phyloP scores from a whole-genome alignment of 1,284 basidiomycete species.

The Boletus mariae region DNA sequence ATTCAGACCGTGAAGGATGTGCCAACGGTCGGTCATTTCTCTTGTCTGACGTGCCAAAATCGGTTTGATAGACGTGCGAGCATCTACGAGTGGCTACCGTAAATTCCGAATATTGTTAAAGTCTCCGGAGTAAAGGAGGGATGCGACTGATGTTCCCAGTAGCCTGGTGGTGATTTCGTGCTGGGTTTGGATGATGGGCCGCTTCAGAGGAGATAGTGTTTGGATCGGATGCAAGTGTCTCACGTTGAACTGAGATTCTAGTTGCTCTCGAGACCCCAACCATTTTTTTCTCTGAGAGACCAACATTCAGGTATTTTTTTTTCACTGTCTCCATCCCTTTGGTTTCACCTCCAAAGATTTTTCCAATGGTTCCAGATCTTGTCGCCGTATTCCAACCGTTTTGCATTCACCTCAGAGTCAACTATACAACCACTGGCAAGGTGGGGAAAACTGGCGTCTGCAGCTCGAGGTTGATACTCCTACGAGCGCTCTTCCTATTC shows the following conservation, averaged over 20 bases:
- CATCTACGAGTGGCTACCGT: not conserved
- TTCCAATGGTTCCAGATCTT: not conserved
- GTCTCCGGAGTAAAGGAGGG: not conserved
- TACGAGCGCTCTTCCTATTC: not conserved
- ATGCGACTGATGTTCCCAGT: not conserved
- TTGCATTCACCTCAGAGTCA: not conserved
- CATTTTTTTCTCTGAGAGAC: not conserved
- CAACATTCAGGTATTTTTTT: not conserved
- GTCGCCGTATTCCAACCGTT: not conserved
- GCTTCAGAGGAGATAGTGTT: not conserved
- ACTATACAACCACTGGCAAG: not conserved
- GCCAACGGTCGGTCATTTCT: slow-evolving; percentile 13
- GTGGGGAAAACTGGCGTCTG: not conserved
- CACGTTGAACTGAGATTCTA: not conserved
- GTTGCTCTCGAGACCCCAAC: too few relatives aligned
- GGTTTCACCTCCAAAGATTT: not conserved
- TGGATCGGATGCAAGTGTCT: not conserved
- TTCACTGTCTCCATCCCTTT: not conserved
- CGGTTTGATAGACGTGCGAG: not conserved
- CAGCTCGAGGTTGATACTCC: not conserved
- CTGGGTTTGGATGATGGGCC: not conserved
- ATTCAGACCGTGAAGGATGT: not conserved
- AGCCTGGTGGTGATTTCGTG: not conserved
- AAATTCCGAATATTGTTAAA: slow-evolving; percentile 2
- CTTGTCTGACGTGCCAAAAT: slow-evolving; percentile 3